phyloP scores from a whole-genome alignment of 2,329 filamentous ascomycete species.

The Pleomassaria siparia region DNA sequence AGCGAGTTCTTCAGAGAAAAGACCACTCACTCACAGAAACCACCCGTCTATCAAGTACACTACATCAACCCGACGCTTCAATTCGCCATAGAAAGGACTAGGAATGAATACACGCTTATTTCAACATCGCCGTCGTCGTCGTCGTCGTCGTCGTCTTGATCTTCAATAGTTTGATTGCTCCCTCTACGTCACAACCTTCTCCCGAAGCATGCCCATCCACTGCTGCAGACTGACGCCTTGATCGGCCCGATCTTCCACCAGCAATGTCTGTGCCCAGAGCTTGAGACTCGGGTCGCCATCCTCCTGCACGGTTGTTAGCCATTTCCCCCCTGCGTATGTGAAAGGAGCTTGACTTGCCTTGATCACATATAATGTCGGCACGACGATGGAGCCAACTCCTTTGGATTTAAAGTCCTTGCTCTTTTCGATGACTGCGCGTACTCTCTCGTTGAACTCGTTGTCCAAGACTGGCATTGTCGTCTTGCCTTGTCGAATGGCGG shows the following conservation, averaged over 20 bases:
- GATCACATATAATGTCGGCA: constrained; percentile 90
- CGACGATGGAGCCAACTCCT: constrained; percentile 88
- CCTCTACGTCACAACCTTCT: constrained; percentile 76
- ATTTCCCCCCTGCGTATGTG: neutral
- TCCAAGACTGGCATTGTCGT: constrained; percentile 82
- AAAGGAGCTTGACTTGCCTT: constrained; percentile 83
- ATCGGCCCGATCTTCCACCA: constrained; percentile 93
- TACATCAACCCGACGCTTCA: no score
- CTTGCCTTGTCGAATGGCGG: constrained; percentile 88
- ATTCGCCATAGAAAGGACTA: no score
- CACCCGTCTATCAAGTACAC: no score
- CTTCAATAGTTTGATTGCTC: no score
- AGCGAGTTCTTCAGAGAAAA: no score
- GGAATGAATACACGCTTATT: no score
- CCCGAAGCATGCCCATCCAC: constrained; percentile 87
- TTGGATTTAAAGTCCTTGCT: constrained; percentile 83
- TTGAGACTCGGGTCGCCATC: constrained; percentile 94
- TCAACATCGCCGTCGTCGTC: neutral
- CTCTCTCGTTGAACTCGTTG: constrained; percentile 93
- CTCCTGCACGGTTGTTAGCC: constrained; percentile 56
- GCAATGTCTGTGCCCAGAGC: constrained; percentile 92
- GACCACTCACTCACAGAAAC: no score
- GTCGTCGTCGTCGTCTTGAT: neutral
- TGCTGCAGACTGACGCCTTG: constrained; percentile 90
- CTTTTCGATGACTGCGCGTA: constrained; percentile 88